Conservation (phyloP, 176 grass and related monocot species). For the Hsuehochloa calcarea region DNA sequence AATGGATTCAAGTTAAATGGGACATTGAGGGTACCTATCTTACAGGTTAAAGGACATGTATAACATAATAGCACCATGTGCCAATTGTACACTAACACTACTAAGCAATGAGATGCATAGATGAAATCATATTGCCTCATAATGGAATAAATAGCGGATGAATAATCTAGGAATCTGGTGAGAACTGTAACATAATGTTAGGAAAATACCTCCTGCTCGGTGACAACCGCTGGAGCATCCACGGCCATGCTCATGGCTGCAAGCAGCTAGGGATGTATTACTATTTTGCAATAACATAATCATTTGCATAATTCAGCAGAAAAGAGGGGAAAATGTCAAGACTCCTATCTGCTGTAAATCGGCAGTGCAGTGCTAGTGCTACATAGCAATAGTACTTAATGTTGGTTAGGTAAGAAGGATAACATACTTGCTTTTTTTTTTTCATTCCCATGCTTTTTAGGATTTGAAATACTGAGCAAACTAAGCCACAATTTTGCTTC, state of each 20-base stretch:
- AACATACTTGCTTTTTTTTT: neutral
- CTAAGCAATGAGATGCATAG: neutral
- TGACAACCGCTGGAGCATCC: conserved; percentile 15
- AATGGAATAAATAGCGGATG: neutral
- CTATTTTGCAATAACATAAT: neutral
- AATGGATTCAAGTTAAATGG: neutral
- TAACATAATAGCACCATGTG: neutral
- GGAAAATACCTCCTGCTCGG: conserved; percentile 23
- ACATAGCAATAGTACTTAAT: neutral
- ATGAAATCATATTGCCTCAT: neutral
- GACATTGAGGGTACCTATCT: neutral
- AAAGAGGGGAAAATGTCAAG: neutral
- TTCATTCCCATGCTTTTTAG: neutral
- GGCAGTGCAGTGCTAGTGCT: neutral
- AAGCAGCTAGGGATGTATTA: neutral
- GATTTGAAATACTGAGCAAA: neutral
- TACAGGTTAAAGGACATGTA: neutral
- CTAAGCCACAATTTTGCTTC: neutral
- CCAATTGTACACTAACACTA: conserved; percentile 3
- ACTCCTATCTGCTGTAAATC: neutral
- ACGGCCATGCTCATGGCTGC: conserved; percentile 15
- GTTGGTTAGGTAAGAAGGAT: neutral
- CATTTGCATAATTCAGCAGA: neutral
- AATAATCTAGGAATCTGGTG: conserved; percentile 1
- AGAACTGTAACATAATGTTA: neutral